phyloP scores from a whole-genome alignment of 345 rosid species.

The Mallotus nudiflorus region DNA sequence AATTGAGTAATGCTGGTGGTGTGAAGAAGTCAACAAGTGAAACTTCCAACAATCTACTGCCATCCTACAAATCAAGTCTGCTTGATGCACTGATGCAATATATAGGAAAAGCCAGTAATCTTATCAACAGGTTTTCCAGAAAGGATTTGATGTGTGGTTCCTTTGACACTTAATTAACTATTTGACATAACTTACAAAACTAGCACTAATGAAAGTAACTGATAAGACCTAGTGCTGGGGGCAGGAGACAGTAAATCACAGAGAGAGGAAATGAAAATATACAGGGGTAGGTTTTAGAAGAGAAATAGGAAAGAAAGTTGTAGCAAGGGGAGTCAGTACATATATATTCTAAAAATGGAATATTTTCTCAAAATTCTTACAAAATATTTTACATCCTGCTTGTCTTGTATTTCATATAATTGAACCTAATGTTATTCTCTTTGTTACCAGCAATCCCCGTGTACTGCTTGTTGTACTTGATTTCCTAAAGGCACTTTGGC shows the following conservation, averaged over 20 bases:
- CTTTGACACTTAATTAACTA: constrained; percentile 7
- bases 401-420: constrained; percentile 2
- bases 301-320: neutral
- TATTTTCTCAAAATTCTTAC: too few species aligned
- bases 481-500: constrained; percentile 88
- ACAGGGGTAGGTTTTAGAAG: neutral
- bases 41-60: constrained; percentile 29
- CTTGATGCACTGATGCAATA: constrained; percentile 46
- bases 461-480: constrained; percentile 54
- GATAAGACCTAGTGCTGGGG: neutral
- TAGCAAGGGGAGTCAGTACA: neutral
- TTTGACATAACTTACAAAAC: neutral
- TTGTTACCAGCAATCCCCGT: constrained; percentile 59
- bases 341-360: neutral
- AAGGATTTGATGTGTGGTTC: constrained; percentile 12
- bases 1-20: constrained; percentile 30
- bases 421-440: constrained; percentile 5
- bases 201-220: neutral
- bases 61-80: constrained; percentile 46
- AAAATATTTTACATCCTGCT: neutral
- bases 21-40: constrained; percentile 39
- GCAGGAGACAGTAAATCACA: neutral
- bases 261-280: neutral
- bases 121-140: constrained; percentile 57
- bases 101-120: constrained; percentile 58